Evolutionary conservation across 1,139 yeast genomes (phyloP).

Genomic region (Scheffersomyces quercinus): DNA sequence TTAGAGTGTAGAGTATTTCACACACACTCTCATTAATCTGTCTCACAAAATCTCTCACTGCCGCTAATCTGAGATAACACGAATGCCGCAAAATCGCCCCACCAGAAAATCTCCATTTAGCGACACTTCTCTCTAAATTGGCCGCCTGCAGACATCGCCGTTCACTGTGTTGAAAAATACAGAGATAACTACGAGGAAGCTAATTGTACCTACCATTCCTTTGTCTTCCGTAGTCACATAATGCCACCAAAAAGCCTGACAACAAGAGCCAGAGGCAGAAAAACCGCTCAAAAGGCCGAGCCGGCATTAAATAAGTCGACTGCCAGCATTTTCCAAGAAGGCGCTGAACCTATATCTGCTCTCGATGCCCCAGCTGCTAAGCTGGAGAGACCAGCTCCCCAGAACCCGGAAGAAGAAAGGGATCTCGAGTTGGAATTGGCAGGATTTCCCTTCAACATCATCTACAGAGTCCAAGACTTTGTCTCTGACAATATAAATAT

Average conservation of each 20-base stretch:
- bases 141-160: no score
- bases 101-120: no score
- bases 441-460: conserved; percentile 7
- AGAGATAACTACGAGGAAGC: background rate
- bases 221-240: background rate
- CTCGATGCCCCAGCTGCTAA: background rate
- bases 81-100: no score
- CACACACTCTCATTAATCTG: no score
- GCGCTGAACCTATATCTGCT: background rate
- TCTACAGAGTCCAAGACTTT: conserved; percentile 40
- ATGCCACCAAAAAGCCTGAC: conserved; percentile 6
- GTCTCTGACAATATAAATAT: conserved; percentile 36
- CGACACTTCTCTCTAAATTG: no score
- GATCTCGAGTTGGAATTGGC: conserved; percentile 9
- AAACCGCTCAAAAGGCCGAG: background rate
- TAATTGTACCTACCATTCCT: no score
- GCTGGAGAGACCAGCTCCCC: no score
- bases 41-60: no score
- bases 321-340: conserved; percentile 9
- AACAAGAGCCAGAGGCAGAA: conserved; percentile 1
- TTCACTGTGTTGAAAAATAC: no score
- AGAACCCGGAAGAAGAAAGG: background rate
- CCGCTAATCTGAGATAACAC: no score
- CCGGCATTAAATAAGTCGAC: conserved; percentile 9
- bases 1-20: no score